Evolutionary conservation across 768 basidiomycete genomes (phyloP), one percentile per base, ranked within the genome.

Genomic region (Naganishia randhawae): DNA sequence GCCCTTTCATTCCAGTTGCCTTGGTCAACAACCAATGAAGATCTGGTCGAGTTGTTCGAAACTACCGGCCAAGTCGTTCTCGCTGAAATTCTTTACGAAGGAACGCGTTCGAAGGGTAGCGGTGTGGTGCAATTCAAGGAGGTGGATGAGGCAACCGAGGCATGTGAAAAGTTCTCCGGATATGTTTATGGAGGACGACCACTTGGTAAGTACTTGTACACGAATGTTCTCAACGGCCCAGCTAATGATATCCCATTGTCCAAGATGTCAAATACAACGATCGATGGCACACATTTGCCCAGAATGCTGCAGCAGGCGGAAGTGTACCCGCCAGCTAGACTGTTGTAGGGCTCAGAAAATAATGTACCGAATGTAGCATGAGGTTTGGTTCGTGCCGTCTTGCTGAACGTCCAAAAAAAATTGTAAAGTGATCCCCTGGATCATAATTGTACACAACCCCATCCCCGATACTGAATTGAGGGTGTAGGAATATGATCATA

Each of bases 11-110:
- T 1, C 10, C 71, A 98, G 95, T 81, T 99, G 19, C 95, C 95
- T 0, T 99, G 94, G 94, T 97, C 95, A 11, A 99, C 95, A 51
- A 93, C 95, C 8, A 97, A 99, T 78, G 95, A 99, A 78, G 95
- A 99, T 78, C 82, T 99, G 50, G 94, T 99, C 25, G 95, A 99
- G 81, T 81, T 99, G 22, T 99, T 99, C 74, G 94, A 97, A 83
- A 99, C 95, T 37, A 96, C 94, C 0, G 95, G 94, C 11, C 89
- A 89, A 72, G 95, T 99, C 39, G 90, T 93, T 75, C 83, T 92
- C 37, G 95, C 95, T 2, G 95, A 99, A 81, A 95, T 97, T 71
- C 80, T 99, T 53, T 93, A 89, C 74, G 94, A 97, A 74, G 90
- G 91, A 17, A 87, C 89, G 0, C 87, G 95, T 65, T 92, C 90